Conservation (phyloP, 2,329 filamentous ascomycete species). For the Dothideomycetes sp. region DNA sequence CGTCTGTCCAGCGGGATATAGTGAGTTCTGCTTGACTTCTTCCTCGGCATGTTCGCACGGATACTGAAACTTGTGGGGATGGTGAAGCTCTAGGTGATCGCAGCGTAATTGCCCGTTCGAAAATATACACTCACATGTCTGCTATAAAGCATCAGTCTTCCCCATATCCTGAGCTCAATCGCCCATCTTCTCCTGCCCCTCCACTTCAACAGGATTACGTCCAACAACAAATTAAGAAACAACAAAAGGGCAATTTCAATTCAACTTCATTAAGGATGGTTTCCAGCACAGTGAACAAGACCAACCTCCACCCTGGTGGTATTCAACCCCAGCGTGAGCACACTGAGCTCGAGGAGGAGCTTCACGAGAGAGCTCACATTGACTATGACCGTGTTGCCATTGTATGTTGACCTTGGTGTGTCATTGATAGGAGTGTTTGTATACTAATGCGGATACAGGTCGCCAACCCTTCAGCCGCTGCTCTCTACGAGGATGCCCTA, state of each 20-base stretch:
- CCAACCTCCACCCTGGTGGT: conserved; percentile 79
- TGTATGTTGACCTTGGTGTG: conserved; percentile 44
- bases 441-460: too few species aligned
- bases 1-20: neutral
- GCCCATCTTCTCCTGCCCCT: conserved; percentile 15
- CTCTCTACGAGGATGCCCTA: conserved; percentile 97
- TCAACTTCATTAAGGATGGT: conserved; percentile 43
- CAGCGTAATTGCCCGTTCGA: conserved; percentile 2
- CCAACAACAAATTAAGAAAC: conserved; percentile 46
- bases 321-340: conserved; percentile 79
- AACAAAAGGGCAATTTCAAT: conserved; percentile 48
- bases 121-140: conserved; percentile 2
- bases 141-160: conserved; percentile 7
- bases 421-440: too few species aligned
- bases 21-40: neutral
- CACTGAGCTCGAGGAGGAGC: conserved; percentile 95
- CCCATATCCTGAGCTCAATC: conserved; percentile 4
- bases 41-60: neutral
- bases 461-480: conserved; percentile 88
- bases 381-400: conserved; percentile 98
- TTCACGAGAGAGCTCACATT: conserved; percentile 96
- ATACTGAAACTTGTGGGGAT: neutral
- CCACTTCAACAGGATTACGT: conserved; percentile 43
- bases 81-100: neutral
- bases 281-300: conserved; percentile 68